Evolutionary conservation across 2,329 filamentous ascomycete genomes (phyloP).

Genomic region (Diplodia sapinea): DNA sequence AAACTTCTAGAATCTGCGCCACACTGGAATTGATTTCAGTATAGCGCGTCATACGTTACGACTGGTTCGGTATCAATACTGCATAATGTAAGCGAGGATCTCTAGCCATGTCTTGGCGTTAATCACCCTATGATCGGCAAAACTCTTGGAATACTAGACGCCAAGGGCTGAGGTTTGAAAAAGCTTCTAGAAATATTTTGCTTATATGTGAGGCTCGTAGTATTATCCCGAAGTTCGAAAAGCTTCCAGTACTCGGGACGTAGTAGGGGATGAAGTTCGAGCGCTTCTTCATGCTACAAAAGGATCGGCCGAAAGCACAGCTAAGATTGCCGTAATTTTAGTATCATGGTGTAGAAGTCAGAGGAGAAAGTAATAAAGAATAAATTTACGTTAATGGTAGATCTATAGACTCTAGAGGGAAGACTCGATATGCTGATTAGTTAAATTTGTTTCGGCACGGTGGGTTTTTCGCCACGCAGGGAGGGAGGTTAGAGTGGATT

Average conservation of each 20-base stretch:
- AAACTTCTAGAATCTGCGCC: no score
- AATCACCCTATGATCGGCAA: no score
- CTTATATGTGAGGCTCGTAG: not conserved
- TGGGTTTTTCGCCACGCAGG: not conserved
- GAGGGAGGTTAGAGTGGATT: slow-evolving; percentile 3
- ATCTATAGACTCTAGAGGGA: not conserved
- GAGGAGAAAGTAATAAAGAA: not conserved
- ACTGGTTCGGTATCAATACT: no score
- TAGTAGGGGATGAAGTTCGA: not conserved
- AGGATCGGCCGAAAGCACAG: not conserved
- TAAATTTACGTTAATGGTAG: not conserved
- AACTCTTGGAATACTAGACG: no score
- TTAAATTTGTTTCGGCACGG: not conserved
- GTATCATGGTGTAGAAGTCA: not conserved
- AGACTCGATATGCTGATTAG: not conserved
- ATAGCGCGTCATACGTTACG: no score
- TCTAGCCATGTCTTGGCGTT: no score
- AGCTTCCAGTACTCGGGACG: not conserved
- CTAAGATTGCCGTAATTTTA: not conserved
- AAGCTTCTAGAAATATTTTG: no score
- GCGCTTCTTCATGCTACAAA: not conserved
- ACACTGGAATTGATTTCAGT: no score
- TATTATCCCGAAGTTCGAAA: not conserved
- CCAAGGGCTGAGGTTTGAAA: no score
- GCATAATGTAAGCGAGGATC: no score